Conservation (phyloP, 768 basidiomycete genomes). For the Tricholoma hemisulphureum region DNA sequence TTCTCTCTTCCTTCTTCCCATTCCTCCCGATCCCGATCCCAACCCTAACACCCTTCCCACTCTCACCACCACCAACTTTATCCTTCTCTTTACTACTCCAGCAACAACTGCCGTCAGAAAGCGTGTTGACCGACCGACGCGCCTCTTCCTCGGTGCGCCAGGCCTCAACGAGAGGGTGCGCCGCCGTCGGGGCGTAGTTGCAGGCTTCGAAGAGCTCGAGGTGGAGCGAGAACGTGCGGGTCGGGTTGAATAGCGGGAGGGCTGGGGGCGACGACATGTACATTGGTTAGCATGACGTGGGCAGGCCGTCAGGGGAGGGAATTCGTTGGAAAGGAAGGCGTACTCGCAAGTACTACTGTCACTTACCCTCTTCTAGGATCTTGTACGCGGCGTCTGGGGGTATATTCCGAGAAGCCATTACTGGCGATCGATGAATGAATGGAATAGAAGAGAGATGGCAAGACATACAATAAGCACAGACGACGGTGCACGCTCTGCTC, state of each 20-base stretch:
- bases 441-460: neutral
- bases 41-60: neutral
- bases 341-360: neutral
- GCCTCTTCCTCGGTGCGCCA: conserved; percentile 28
- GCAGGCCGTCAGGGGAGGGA: no score
- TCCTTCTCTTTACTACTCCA: no score
- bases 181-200: conserved; percentile 35
- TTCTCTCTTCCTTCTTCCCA: neutral
- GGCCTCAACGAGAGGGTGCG: conserved; percentile 39
- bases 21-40: no score
- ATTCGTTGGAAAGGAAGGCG: no score
- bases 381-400: neutral
- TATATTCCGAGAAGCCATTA: neutral
- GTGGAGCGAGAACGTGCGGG: conserved; percentile 43
- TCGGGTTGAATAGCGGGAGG: conserved; percentile 55
- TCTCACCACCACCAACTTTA: neutral
- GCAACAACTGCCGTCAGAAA: neutral
- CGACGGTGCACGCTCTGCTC: conserved; percentile 50
- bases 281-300: no score
- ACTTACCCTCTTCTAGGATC: neutral
- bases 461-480: conserved; percentile 51
- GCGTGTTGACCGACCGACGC: neutral
- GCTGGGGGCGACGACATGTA: conserved; percentile 32
- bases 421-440: neutral
- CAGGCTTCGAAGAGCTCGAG: conserved; percentile 48